Evolutionary conservation across 2,329 filamentous ascomycete species (phyloP), one percentile per base, ranked within the genome.

Genomic region (Colletotrichum tropicale): DNA sequence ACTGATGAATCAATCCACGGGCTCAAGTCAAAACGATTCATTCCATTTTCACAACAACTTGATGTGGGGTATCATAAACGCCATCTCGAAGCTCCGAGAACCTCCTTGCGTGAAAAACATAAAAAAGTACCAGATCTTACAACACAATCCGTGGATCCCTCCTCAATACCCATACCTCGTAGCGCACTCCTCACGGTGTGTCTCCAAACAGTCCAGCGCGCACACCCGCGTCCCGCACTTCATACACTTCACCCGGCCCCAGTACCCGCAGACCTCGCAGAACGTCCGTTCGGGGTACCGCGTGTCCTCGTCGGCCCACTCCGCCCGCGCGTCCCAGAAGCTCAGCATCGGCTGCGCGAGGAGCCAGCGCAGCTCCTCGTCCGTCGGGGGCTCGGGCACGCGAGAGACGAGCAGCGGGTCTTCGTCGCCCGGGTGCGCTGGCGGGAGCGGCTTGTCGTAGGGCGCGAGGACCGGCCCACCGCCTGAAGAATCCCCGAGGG

Each of bases 201-300:
- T 88, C 80, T 92, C 91, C 79, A 95, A 88, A 80, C 94, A 96
- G 75, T 94, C 93, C 78, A 96, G 83, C 52, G 94, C 94, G 82
- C 94, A 96, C n/a, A 95, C 92, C 80, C 93, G 89, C 61, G 90
- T 91, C n/a, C 94, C 94, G 84, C 94, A 96, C 86, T 94, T 95
- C 83, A 93, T 90, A 85, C 94, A 96, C 83, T 89, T 90, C 61
- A 95, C 92, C 55, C 92, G 87, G 3, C 94, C 94, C 94, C 94
- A 96, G 84, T 96, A 96, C 16, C 94, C 94, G 81, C 94, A 96
- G 36, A 95, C 91, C 81, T 93, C 93, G 84, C 94, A 96, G 83
- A 96, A 96, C 43, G 87, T 86, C 75, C 94, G 88, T 62, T 87
- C 86, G 4, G 93, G 93, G 77, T 92, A 92, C 80, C 80, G 83